Conservation (phyloP, 768 basidiomycete species). For the Rhodotorula paludigena region DNA sequence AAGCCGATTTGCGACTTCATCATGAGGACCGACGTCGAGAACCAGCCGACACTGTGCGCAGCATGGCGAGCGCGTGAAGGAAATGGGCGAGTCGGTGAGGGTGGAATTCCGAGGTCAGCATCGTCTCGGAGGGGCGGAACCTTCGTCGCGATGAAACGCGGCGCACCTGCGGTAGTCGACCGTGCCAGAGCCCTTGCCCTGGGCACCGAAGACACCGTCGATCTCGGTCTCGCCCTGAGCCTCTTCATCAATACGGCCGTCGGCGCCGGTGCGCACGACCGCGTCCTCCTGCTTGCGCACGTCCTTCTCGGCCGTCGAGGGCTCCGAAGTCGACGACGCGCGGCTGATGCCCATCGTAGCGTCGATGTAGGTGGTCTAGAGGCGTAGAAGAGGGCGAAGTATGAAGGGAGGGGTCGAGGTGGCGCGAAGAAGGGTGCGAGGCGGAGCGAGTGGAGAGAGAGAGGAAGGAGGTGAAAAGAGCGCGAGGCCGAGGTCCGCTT, state of each 20-base stretch:
- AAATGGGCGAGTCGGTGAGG: too few relatives aligned
- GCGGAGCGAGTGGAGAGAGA: neutral
- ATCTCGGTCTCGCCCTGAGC: neutral
- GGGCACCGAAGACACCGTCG: constrained; percentile 31
- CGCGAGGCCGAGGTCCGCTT: neutral
- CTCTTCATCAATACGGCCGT: constrained; percentile 11
- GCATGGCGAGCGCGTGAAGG: neutral
- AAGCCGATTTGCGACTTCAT: constrained; percentile 27
- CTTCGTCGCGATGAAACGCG: too few relatives aligned
- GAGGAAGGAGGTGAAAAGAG: neutral
- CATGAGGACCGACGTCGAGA: constrained; percentile 16
- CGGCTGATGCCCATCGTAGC: constrained; percentile 2
- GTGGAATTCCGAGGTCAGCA: neutral
- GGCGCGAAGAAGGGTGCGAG: neutral
- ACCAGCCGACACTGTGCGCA: constrained; percentile 19
- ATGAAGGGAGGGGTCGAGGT: neutral
- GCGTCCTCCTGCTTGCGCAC: neutral
- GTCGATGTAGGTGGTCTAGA: neutral
- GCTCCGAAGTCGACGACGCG: neutral
- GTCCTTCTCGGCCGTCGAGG: neutral
- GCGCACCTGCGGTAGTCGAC: constrained; percentile 21
- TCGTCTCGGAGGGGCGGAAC: neutral
- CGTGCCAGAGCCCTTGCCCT: constrained; percentile 3
- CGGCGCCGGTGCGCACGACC: constrained; percentile 9
- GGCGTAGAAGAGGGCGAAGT: neutral